phyloP scores from a whole-genome alignment of 495 filamentous ascomycete species.

The Oleoguttula mirabilis region DNA sequence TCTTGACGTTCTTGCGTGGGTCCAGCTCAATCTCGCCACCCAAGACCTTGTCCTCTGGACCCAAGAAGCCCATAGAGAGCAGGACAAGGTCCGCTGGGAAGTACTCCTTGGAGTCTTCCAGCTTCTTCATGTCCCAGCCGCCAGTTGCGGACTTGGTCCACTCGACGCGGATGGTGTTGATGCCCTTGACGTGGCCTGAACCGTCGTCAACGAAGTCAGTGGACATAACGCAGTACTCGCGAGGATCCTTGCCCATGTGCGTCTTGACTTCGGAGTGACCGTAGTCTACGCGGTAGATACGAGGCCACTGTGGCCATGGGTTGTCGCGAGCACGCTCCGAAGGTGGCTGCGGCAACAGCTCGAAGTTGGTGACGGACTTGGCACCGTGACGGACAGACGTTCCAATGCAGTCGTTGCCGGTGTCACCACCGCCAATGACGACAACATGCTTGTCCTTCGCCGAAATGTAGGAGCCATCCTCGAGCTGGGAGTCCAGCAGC shows the following conservation, averaged over 20 bases:
- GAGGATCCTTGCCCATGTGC: slow-evolving; percentile 93
- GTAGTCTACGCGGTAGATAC: slow-evolving; percentile 97
- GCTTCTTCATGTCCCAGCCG: slow-evolving; percentile 98
- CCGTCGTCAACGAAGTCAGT: slow-evolving; percentile 96
- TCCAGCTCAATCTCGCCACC: slow-evolving; percentile 85
- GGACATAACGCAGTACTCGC: slow-evolving; percentile 98
- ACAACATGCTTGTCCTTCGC: slow-evolving; percentile 95
- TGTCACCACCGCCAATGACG: slow-evolving; percentile 97
- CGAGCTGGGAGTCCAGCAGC: slow-evolving; percentile 80
- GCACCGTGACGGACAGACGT: slow-evolving; percentile 96
- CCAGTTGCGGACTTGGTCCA: slow-evolving; percentile 86
- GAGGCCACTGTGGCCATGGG: slow-evolving; percentile 98
- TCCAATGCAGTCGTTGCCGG: slow-evolving; percentile 98
- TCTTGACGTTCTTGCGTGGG: slow-evolving; percentile 95
- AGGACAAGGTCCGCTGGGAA: slow-evolving; percentile 96
- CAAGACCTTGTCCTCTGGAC: slow-evolving; percentile 81
- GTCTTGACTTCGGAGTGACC: slow-evolving; percentile 95
- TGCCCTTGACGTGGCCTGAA: slow-evolving; percentile 78
- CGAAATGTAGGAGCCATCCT: slow-evolving; percentile 83
- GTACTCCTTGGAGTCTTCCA: slow-evolving; percentile 89
- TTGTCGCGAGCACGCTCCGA: slow-evolving; percentile 91
- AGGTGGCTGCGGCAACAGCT: slow-evolving; percentile 89
- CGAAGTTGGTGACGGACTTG: slow-evolving; percentile 94
- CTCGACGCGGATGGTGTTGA: slow-evolving; percentile 94
- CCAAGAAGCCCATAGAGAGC: slow-evolving; percentile 96